Conservation (phyloP, 2,329 filamentous ascomycete genomes). For the Calonectria pseudoturangicola region DNA sequence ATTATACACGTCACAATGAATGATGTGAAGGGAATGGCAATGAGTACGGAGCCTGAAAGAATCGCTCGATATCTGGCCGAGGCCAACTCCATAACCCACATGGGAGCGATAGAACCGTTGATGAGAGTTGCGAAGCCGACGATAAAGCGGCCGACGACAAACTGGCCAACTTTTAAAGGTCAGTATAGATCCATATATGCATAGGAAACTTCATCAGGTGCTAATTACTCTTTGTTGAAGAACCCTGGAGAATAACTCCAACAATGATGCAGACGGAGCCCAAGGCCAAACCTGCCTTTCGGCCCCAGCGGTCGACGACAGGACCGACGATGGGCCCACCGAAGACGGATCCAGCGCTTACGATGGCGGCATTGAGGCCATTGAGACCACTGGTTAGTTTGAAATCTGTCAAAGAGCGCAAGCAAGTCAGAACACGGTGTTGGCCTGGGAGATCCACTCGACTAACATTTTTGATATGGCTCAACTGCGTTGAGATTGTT, state of each 20-base stretch:
- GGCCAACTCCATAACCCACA: conserved; percentile 38
- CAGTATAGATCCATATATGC: background rate
- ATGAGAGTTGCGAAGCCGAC: conserved; percentile 35
- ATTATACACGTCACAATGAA: conserved; percentile 35
- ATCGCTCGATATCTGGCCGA: conserved; percentile 33
- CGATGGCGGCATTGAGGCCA: conserved; percentile 38
- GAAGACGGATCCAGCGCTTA: conserved; percentile 36
- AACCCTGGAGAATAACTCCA: conserved; percentile 35
- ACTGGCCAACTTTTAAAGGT: conserved; percentile 15
- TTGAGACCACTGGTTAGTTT: conserved; percentile 32
- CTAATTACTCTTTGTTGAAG: conserved; percentile 25
- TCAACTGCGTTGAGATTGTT: conserved; percentile 39
- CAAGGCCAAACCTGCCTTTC: conserved; percentile 30
- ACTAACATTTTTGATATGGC: conserved; percentile 32
- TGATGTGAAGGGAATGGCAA: conserved; percentile 34
- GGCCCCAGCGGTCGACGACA: conserved; percentile 37
- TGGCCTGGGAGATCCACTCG: background rate
- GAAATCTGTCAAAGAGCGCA: conserved; percentile 26
- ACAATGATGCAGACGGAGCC: conserved; percentile 38
- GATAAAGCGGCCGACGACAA: conserved; percentile 36
- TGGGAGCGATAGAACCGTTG: conserved; percentile 37
- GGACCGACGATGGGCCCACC: conserved; percentile 36
- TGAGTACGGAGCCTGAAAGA: conserved; percentile 31
- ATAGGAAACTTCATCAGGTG: background rate
- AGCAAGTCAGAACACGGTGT: conserved; percentile 5